Evolutionary conservation across 441 rosid species (phyloP), one percentile per base, ranked within the genome.

Genomic region (Manihot esculenta): DNA sequence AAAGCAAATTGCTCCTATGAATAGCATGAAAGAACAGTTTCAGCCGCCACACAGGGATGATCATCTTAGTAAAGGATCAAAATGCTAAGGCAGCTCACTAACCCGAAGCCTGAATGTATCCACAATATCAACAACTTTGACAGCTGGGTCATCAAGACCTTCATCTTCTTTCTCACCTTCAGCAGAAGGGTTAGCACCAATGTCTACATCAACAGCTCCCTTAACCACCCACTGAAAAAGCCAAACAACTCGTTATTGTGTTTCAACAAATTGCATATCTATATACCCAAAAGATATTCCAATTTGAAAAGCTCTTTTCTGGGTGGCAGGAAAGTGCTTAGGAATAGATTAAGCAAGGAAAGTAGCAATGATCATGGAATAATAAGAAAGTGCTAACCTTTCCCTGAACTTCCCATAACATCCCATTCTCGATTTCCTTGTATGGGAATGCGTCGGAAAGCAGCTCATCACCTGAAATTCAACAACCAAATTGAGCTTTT

Each of bases 31-130:
- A 48, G 53, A 71, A 38, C 49, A 35, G 66, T 20, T 54, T 50
- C n/a, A 4, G 26, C 30, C 27, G 10, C 15, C 60, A 5, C 17
- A 3, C 15, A 38, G 7, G 2, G n/a, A 13, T 21, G 64, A 66
- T 10, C 5, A 9, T 12, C 0, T 23, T n/a, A 13, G 17, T 1
- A 21, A 30, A 66, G 71, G 20, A 27, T 23, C 17, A 44, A 42
- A 21, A 55, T 15, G 9, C 71, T 8, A 69, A 81, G 2, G 0
- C 2, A 58, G 42, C 26, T 61, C 26, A 33, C 54, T 50, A 35
- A 70, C 96, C 93, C 91, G 97, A 41, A 94, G 98, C 82, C 98
- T 88, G 74, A 94, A 94, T 38, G 96, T 94, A 85, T 91, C 96
- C 0, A 88, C 92, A 20, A 94, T 88, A 81, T 93, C 98, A 10